Evolutionary conservation across 1,284 basidiomycete genomes (phyloP), one percentile per base, ranked within the genome.

Genomic region (Ceratobasidium sp.): DNA sequence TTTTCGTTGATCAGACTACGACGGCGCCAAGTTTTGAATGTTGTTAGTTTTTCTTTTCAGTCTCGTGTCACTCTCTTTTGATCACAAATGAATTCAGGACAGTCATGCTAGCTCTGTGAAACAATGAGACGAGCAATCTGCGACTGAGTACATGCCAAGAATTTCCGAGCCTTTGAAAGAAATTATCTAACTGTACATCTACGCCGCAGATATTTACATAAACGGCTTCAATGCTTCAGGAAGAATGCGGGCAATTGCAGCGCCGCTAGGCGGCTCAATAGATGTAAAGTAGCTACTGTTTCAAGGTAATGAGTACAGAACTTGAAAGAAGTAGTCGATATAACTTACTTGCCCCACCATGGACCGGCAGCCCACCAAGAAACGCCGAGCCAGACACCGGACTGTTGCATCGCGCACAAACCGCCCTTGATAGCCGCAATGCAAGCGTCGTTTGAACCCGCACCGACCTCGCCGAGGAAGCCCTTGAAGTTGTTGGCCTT

Each of bases 401-500:
- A 86, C 80, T 88, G 84, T 82, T 91, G 90, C 88, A 91, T 87
- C 57, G 86, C 81, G 84, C 90, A 91, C 44, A 92, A 82, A 40
- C 89, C 89, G 70, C 89, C 87, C 79, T 88, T 85, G 40, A 91
- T 84, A 56, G 90, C 90, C n/a, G 84, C 81, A 81, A 89, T 88
- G 80, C 89, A 90, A 26, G 78, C 83, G 33, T 82, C 83, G 82
- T 91, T 91, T 74, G 87, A 89, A 1, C 90, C 90, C 57, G 88
- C 87, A 79, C 90, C 90, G 64, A 91, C 87, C 82, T 91, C 91
- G 75, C 91, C 90, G 62, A 92, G 85, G 87, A 91, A 90, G 52
- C 90, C 90, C 84, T 90, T 91, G 81, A 91, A 83, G 83, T 88
- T 88, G 85, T 90, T 89, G 64, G 84, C 82, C 84, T 91, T 84